Conservation (phyloP, 345 rosid species). For the Camelina neglecta region DNA sequence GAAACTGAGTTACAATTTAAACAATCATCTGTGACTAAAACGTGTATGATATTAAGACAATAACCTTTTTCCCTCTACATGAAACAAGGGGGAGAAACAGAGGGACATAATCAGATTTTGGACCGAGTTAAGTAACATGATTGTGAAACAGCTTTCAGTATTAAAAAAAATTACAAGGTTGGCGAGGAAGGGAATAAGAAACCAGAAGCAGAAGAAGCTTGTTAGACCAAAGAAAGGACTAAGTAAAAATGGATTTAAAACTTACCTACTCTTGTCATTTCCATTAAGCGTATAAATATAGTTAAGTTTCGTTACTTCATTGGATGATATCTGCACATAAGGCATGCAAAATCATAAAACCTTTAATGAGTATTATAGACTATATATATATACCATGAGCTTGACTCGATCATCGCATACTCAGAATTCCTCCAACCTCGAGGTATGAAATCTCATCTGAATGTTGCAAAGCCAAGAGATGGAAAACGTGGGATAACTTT, state of each 20-base stretch:
- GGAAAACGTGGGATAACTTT: slow-evolving; percentile 26
- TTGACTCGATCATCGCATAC: slow-evolving; percentile 25
- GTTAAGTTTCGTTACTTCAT: slow-evolving; percentile 39
- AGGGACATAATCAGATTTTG: slow-evolving; percentile 1
- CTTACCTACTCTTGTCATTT: slow-evolving; percentile 40
- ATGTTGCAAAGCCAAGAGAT: slow-evolving; percentile 31
- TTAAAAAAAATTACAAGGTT: slow-evolving; percentile 19
- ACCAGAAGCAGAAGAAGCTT: slow-evolving; percentile 32
- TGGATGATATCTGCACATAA: slow-evolving; percentile 46
- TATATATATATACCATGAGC: slow-evolving; percentile 37
- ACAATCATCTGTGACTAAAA: slow-evolving; percentile 1
- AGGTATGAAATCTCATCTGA: slow-evolving; percentile 25
- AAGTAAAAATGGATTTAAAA: slow-evolving; percentile 22
- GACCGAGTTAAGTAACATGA: background rate
- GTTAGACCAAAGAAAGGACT: slow-evolving; percentile 17
- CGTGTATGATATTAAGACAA: background rate
- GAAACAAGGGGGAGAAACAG: slow-evolving; percentile 21
- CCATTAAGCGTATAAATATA: slow-evolving; percentile 35
- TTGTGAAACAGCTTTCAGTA: slow-evolving; percentile 21
- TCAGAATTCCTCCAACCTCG: slow-evolving; percentile 34
- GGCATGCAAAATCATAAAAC: slow-evolving; percentile 37
- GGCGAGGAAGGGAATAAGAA: slow-evolving; percentile 2
- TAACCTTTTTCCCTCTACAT: background rate
- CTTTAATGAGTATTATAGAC: slow-evolving; percentile 16
- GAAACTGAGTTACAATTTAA: slow-evolving; percentile 3